Percentiles rank a stretch among this genome's conserved stretches.
phyloP scores from a whole-genome alignment of 2,329 filamentous ascomycete species.

The Periconia macrospinosa region DNA sequence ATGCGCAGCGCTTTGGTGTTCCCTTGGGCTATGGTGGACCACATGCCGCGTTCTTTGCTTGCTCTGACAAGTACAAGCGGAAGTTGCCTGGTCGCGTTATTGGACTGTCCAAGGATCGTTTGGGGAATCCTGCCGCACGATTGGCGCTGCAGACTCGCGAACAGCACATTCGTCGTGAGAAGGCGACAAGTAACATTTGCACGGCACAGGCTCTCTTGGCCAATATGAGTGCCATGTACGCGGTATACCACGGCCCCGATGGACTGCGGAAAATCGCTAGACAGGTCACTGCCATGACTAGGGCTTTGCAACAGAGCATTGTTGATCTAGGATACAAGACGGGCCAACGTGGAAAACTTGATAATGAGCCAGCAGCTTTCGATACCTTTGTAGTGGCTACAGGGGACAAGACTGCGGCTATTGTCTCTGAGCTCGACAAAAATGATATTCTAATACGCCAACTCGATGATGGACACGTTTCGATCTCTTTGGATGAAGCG shows the following conservation, averaged over 20 bases:
- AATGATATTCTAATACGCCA: slow-evolving; percentile 65
- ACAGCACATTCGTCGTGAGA: slow-evolving; percentile 94
- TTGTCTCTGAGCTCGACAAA: slow-evolving; percentile 56
- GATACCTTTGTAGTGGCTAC: slow-evolving; percentile 74
- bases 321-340: slow-evolving; percentile 66
- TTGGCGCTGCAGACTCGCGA: slow-evolving; percentile 89
- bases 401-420: slow-evolving; percentile 53
- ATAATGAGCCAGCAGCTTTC: slow-evolving; percentile 66
- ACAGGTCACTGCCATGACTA: slow-evolving; percentile 71
- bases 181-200: slow-evolving; percentile 97
- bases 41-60: slow-evolving; percentile 96
- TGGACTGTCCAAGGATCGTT: slow-evolving; percentile 86
- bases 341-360: slow-evolving; percentile 58
- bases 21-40: slow-evolving; percentile 91
- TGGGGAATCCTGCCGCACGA: slow-evolving; percentile 78
- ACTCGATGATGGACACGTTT: slow-evolving; percentile 62
- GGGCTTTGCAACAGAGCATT: slow-evolving; percentile 68
- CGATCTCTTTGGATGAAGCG: slow-evolving; percentile 79
- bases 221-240: slow-evolving; percentile 95
- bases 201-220: slow-evolving; percentile 91
- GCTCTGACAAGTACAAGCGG: slow-evolving; percentile 86
- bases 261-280: slow-evolving; percentile 84
- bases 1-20: slow-evolving; percentile 86
- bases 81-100: slow-evolving; percentile 91
- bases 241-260: slow-evolving; percentile 86